phyloP scores from a whole-genome alignment of 2,329 filamentous ascomycete genomes.

The Colletotrichum sp. region DNA sequence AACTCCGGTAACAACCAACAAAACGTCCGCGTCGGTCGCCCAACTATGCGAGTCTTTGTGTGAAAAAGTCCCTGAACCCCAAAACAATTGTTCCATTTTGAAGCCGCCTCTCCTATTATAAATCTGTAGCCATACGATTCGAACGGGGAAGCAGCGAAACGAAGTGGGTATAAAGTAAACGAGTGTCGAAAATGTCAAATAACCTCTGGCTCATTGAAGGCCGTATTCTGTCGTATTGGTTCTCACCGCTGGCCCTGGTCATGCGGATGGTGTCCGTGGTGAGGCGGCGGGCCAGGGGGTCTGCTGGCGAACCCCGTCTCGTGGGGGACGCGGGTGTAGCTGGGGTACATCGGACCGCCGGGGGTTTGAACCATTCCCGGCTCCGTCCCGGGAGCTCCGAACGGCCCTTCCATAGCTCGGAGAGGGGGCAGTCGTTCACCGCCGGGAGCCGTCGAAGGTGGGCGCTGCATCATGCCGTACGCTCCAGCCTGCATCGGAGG shows the following conservation, averaged over 20 bases:
- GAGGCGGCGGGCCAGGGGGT: background rate
- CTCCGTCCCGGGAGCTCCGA: background rate
- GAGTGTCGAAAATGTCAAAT: background rate
- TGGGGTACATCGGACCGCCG: constrained; percentile 13
- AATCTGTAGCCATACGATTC: constrained; percentile 5
- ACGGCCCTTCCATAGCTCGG: constrained; percentile 46
- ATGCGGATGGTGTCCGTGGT: constrained; percentile 4
- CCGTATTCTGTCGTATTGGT: constrained; percentile 2
- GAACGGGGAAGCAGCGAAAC: constrained; percentile 4
- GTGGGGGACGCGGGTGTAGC: constrained; percentile 20
- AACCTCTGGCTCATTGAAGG: background rate
- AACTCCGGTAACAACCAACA: background rate
- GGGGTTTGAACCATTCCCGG: background rate
- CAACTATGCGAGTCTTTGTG: constrained; percentile 21
- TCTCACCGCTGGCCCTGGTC: constrained; percentile 8
- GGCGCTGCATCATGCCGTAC: constrained; percentile 41
- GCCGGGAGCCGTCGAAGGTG: constrained; percentile 40
- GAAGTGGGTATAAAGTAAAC: constrained; percentile 15
- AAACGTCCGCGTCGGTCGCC: constrained; percentile 18
- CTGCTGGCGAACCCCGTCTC: constrained; percentile 23
- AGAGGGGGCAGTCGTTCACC: constrained; percentile 54
- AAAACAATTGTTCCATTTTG: background rate
- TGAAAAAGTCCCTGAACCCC: background rate
- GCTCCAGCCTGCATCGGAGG: constrained; percentile 45
- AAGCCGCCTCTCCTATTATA: constrained; percentile 7